Percentiles rank a stretch among this genome's conserved stretches.
Conservation (phyloP, 805 yeast species). For the Wickerhamomyces bisporus region DNA sequence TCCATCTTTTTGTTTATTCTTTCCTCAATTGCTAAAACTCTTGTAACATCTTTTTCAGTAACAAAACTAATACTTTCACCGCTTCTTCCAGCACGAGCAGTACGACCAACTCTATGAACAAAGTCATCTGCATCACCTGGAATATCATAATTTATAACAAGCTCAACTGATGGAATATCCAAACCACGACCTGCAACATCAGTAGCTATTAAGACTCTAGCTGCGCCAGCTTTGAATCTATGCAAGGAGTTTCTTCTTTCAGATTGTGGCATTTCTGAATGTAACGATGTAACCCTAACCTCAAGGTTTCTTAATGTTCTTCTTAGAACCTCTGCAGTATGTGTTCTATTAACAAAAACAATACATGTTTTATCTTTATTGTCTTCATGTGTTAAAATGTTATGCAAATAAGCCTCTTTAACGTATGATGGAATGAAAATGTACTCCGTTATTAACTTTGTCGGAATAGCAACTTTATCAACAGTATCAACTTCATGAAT, state of each 20-base stretch:
- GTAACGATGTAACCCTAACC: conserved; percentile 81
- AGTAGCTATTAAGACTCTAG: conserved; percentile 87
- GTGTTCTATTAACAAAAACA: conserved; percentile 86
- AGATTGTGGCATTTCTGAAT: conserved; percentile 89
- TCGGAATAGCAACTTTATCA: conserved; percentile 77
- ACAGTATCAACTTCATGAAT: conserved; percentile 71
- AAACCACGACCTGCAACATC: conserved; percentile 97
- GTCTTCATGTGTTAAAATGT: conserved; percentile 55
- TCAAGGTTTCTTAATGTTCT: conserved; percentile 71
- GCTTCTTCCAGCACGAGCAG: conserved; percentile 93
- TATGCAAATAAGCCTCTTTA: conserved; percentile 81
- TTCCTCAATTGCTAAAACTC: conserved; percentile 82
- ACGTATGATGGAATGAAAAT: conserved; percentile 81
- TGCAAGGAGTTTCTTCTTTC: conserved; percentile 91
- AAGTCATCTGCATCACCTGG: conserved; percentile 97
- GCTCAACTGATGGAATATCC: conserved; percentile 88
- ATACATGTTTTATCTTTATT: conserved; percentile 68
- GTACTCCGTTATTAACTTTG: conserved; percentile 59
- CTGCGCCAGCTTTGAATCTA: conserved; percentile 91
- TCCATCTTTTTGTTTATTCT: conserved; percentile 77
- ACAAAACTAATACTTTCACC: conserved; percentile 84
- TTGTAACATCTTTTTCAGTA: conserved; percentile 76
- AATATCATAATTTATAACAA: conserved; percentile 86
- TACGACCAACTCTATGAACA: conserved; percentile 96
- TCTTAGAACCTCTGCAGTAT: conserved; percentile 82